A percentile compares a stretch with the other conserved stretches of the same genome.
Evolutionary conservation across 2,329 filamentous ascomycete genomes (phyloP).

Genomic region (Venturia aucupariae): DNA sequence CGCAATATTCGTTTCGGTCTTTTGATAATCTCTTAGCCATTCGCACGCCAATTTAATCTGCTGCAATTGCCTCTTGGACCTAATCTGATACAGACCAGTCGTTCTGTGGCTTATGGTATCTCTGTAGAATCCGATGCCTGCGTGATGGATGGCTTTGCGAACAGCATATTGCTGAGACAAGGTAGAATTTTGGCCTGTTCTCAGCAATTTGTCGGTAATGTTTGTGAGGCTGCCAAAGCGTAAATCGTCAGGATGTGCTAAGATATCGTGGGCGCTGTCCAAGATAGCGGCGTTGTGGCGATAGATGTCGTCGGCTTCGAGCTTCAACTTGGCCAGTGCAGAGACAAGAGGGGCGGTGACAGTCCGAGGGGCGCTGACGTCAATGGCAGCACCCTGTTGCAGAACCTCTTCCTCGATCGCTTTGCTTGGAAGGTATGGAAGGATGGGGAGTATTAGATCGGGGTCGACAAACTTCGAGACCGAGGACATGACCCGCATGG

Average conservation of each 20-base stretch:
- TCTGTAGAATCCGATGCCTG: constrained; percentile 3
- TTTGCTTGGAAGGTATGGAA: constrained; percentile 42
- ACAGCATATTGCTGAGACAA: constrained; percentile 56
- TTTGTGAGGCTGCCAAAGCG: constrained; percentile 39
- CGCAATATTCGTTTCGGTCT: constrained; percentile 1
- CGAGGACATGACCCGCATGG: constrained; percentile 19
- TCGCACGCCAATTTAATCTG: constrained; percentile 42
- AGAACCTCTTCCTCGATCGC: constrained; percentile 26
- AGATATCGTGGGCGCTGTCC: constrained; percentile 39
- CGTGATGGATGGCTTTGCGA: constrained; percentile 48
- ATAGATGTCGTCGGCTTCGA: constrained; percentile 39
- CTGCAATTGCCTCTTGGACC: constrained; percentile 45
- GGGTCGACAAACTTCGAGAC: constrained; percentile 40
- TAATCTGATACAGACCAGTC: constrained; percentile 54
- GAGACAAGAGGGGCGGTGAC: constrained; percentile 36
- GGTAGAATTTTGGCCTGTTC: constrained; percentile 25
- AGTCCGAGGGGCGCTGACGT: constrained; percentile 35
- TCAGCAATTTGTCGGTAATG: constrained; percentile 36
- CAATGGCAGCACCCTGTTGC: constrained; percentile 28
- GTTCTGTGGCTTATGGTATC: constrained; percentile 10
- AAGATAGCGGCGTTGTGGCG: constrained; percentile 36
- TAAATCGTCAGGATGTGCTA: constrained; percentile 36
- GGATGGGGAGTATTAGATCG: constrained; percentile 36
- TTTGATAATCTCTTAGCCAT: constrained; percentile 45
- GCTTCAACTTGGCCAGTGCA: constrained; percentile 35